phyloP scores from a whole-genome alignment of 2,329 filamentous ascomycete genomes.

The Bisporella sp. region DNA sequence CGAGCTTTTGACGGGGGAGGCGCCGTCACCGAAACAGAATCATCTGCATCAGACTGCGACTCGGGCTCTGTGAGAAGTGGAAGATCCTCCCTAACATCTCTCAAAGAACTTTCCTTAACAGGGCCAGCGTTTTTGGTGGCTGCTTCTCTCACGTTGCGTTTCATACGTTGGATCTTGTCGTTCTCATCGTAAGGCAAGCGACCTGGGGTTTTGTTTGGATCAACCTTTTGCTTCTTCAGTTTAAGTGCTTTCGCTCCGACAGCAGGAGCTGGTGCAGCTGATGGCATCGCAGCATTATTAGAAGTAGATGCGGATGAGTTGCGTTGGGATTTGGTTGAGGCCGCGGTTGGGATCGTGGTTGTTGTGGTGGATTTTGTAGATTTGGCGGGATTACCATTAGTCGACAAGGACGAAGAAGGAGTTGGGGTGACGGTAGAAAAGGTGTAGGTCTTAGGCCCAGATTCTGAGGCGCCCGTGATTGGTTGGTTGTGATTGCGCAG shows the following conservation, averaged over 20 bases:
- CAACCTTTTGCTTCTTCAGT: conserved; percentile 12
- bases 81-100: conserved; percentile 8
- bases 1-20: conserved; percentile 11
- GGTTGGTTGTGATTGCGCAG: conserved; percentile 15
- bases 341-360: conserved; percentile 4
- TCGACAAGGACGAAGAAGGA: conserved; percentile 11
- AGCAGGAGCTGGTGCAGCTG: conserved; percentile 12
- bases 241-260: conserved; percentile 6
- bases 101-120: conserved; percentile 22
- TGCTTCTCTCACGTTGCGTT: conserved; percentile 21
- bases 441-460: conserved; percentile 21
- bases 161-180: conserved; percentile 11
- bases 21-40: conserved; percentile 13
- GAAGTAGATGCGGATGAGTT: conserved; percentile 1
- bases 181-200: conserved; percentile 12
- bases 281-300: conserved; percentile 7
- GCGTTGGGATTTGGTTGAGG: conserved; percentile 7
- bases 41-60: conserved; percentile 18
- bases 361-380: conserved; percentile 6
- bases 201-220: conserved; percentile 7
- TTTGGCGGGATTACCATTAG: conserved; percentile 5
- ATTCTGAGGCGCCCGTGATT: conserved; percentile 16
- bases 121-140: conserved; percentile 13
- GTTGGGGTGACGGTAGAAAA: conserved; percentile 17
- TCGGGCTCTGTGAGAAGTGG: conserved; percentile 8